phyloP scores from a whole-genome alignment of 2,329 filamentous ascomycete species.

The Phymatotrichopsis omnivora region DNA sequence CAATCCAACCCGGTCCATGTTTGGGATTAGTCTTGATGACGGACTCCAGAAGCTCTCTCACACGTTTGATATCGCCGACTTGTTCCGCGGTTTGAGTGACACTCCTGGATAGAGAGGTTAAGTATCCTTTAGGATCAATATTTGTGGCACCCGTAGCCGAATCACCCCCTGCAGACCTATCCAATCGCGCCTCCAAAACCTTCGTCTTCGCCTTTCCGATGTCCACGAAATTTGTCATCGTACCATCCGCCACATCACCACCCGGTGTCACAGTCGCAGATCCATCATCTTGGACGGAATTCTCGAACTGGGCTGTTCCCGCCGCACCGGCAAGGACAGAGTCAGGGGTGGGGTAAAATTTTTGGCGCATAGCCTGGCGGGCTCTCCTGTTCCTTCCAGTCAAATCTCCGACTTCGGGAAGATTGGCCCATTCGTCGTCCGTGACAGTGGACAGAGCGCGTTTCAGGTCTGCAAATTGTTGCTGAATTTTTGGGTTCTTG shows the following conservation, averaged over 20 bases:
- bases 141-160: constrained; percentile 69
- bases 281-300: constrained; percentile 76
- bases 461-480: constrained; percentile 95
- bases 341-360: constrained; percentile 94
- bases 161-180: constrained; percentile 70
- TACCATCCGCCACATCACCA: constrained; percentile 56
- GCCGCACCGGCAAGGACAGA: constrained; percentile 83
- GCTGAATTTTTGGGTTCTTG: constrained; percentile 95
- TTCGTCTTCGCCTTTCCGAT: constrained; percentile 95
- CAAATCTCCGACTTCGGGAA: constrained; percentile 92
- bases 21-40: constrained; percentile 96
- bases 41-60: constrained; percentile 82
- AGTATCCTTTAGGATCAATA: constrained; percentile 90
- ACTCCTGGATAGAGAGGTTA: constrained; percentile 79
- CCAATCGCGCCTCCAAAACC: constrained; percentile 84
- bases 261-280: constrained; percentile 39
- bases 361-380: constrained; percentile 61
- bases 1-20: constrained; percentile 92
- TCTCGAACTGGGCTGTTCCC: constrained; percentile 70
- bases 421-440: constrained; percentile 91
- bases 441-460: constrained; percentile 76
- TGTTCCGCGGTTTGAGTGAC: constrained; percentile 57
- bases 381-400: constrained; percentile 57
- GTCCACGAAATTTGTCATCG: constrained; percentile 95
- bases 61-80: constrained; percentile 90